These are phyloP conservation scores for Phytophthora megakarya DNA, from an alignment of 352 stramenopile genomes.

Conservation along the genomic window DNA sequence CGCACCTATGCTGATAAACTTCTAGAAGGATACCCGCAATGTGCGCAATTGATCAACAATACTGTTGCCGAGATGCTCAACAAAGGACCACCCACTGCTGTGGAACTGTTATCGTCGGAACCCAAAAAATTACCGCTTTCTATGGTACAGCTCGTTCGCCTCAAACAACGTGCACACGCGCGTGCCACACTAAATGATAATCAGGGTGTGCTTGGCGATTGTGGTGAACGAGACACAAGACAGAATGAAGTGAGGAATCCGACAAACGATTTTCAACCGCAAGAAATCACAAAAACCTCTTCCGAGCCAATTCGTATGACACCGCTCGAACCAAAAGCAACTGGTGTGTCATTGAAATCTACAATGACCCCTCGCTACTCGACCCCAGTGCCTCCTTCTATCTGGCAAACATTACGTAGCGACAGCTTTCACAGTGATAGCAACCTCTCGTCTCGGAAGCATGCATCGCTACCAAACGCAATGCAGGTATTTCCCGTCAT, in stretches of 20 bases:
- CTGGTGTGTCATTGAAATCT: neutral
- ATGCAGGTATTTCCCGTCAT: conserved; percentile 27
- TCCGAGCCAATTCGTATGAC: neutral
- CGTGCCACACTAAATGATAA: conserved; percentile 8
- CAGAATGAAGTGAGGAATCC: neutral
- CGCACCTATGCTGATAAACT: conserved; percentile 56
- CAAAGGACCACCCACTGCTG: conserved; percentile 12
- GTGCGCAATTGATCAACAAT: conserved; percentile 45
- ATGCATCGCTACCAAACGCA: neutral
- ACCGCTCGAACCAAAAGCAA: neutral
- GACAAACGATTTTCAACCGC: neutral
- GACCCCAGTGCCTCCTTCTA: conserved; percentile 1
- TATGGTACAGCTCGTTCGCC: conserved; percentile 26
- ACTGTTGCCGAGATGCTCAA: conserved; percentile 53
- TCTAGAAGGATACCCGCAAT: conserved; percentile 56
- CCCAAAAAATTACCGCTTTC: conserved; percentile 11
- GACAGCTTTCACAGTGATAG: conserved; percentile 21
- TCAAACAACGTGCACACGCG: conserved; percentile 25
- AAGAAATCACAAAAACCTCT: neutral
- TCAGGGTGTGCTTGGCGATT: neutral
- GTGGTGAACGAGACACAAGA: neutral
- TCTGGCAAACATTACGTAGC: neutral
- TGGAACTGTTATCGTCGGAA: neutral
- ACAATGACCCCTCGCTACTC: conserved; percentile 1
- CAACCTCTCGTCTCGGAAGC: conserved; percentile 7